phyloP scores from a whole-genome alignment of 106 monocot species.

The Posidonia australis region DNA sequence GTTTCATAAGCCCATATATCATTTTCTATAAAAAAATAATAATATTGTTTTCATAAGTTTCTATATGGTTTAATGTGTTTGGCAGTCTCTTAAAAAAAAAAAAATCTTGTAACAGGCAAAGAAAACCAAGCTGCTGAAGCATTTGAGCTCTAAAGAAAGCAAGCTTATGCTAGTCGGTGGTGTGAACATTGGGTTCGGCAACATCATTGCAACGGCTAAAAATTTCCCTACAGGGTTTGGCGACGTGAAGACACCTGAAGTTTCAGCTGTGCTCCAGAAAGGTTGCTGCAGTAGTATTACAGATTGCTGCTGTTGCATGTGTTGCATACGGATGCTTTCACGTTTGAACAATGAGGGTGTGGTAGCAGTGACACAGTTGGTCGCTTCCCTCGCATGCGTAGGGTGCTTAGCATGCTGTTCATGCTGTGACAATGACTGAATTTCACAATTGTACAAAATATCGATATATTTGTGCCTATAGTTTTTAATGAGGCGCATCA shows the following conservation, averaged over 20 bases:
- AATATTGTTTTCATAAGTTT: too few relatives aligned
- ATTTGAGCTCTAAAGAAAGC: slow-evolving; percentile 5
- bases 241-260: slow-evolving; percentile 20
- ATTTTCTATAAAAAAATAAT: too few relatives aligned
- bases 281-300: slow-evolving; percentile 47
- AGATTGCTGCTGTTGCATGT: slow-evolving; percentile 70
- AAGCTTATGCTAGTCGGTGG: slow-evolving; percentile 9
- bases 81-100: too few relatives aligned
- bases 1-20: too few relatives aligned
- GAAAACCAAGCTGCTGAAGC: slow-evolving; percentile 28
- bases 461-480: not conserved
- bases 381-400: slow-evolving; percentile 49
- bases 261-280: slow-evolving; percentile 23
- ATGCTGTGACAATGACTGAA: slow-evolving; percentile 25
- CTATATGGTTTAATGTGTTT: too few relatives aligned
- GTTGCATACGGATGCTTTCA: slow-evolving; percentile 43
- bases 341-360: slow-evolving; percentile 56
- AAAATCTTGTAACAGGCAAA: slow-evolving; percentile 17
- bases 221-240: slow-evolving; percentile 43
- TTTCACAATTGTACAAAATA: not conserved
- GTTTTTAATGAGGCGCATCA: not conserved
- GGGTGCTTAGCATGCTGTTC: slow-evolving; percentile 67
- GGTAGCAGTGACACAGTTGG: slow-evolving; percentile 44
- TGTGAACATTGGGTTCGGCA: slow-evolving; percentile 50
- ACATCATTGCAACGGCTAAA: slow-evolving; percentile 44